phyloP scores from a whole-genome alignment of 1,284 basidiomycete species.

The Cutaneotrichosporon cyanovorans region DNA sequence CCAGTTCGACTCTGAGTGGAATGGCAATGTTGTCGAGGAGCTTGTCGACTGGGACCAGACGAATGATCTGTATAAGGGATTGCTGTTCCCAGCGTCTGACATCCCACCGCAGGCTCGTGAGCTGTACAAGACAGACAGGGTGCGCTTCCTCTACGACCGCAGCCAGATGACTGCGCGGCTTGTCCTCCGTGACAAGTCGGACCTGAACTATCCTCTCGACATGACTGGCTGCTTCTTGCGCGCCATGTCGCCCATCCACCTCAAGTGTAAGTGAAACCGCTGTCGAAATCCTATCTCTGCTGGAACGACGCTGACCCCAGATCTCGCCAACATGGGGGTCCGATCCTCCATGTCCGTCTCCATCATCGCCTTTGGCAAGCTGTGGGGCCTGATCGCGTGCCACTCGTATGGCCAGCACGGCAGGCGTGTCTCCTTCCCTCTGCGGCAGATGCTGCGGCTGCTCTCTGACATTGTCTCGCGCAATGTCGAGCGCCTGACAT shows the following conservation, averaged over 20 bases:
- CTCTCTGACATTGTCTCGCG: conserved; percentile 75
- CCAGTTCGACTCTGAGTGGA: conserved; percentile 53
- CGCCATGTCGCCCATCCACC: conserved; percentile 83
- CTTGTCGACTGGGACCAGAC: conserved; percentile 74
- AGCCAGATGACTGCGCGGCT: conserved; percentile 69
- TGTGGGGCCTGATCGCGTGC: conserved; percentile 80
- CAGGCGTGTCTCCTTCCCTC: conserved; percentile 76
- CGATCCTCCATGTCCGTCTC: conserved; percentile 81
- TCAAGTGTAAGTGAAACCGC: conserved; percentile 71
- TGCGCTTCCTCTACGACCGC: conserved; percentile 72
- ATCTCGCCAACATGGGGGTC: conserved; percentile 72
- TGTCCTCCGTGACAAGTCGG: conserved; percentile 59
- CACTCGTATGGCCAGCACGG: conserved; percentile 72
- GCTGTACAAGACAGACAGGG: conserved; percentile 61
- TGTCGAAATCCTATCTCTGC: too few species aligned
- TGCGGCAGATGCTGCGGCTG: conserved; percentile 71
- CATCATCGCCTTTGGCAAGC: conserved; percentile 70
- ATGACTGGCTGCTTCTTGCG: conserved; percentile 83
- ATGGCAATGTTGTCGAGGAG: conserved; percentile 70
- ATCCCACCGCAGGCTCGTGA: conserved; percentile 55
- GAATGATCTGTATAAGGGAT: conserved; percentile 62
- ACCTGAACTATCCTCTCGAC: conserved; percentile 68
- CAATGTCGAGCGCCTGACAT: conserved; percentile 74
- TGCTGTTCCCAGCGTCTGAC: conserved; percentile 54
- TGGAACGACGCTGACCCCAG: conserved; percentile 48